These are phyloP conservation scores for Westerdykella sp. DNA, from an alignment of 2,329 filamentous ascomycete genomes.

Conservation along the genomic window DNA sequence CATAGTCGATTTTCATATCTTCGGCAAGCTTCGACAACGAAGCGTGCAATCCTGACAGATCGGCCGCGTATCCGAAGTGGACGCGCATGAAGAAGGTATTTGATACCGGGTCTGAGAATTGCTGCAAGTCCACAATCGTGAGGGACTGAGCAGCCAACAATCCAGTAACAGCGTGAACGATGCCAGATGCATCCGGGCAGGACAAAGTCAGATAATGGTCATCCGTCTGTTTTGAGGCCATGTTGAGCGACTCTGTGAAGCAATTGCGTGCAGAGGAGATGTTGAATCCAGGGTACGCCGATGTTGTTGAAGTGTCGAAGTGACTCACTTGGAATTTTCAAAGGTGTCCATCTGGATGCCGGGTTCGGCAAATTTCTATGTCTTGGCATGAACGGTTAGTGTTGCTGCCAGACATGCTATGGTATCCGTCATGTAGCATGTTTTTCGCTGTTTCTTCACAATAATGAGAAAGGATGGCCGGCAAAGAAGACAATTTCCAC, in stretches of 20 bases:
- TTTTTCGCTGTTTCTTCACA: too few species aligned
- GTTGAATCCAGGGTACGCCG: background rate
- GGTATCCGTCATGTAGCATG: too few species aligned
- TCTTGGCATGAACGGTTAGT: background rate
- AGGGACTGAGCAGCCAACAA: constrained; percentile 66
- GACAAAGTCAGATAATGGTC: constrained; percentile 61
- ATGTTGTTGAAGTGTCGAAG: background rate
- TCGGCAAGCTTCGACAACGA: constrained; percentile 57
- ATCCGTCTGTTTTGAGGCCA: constrained; percentile 21
- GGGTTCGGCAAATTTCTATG: constrained; percentile 7
- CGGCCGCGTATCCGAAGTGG: constrained; percentile 61
- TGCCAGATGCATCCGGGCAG: constrained; percentile 77
- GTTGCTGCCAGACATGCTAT: too few species aligned
- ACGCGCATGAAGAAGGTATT: constrained; percentile 84
- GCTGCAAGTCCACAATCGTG: constrained; percentile 79
- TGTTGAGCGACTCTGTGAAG: background rate
- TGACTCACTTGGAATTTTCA: constrained; percentile 9
- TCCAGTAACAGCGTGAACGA: constrained; percentile 77
- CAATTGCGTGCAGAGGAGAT: background rate
- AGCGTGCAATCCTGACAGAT: constrained; percentile 43
- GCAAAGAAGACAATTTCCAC: too few species aligned
- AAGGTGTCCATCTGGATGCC: constrained; percentile 3
- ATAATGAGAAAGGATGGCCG: too few species aligned
- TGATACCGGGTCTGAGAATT: constrained; percentile 70
- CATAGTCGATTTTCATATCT: constrained; percentile 63